A percentile compares a stretch with the other conserved stretches of the same genome.
Evolutionary conservation across 495 filamentous ascomycete species (phyloP).

Genomic region (Pyrenula aspistea): DNA sequence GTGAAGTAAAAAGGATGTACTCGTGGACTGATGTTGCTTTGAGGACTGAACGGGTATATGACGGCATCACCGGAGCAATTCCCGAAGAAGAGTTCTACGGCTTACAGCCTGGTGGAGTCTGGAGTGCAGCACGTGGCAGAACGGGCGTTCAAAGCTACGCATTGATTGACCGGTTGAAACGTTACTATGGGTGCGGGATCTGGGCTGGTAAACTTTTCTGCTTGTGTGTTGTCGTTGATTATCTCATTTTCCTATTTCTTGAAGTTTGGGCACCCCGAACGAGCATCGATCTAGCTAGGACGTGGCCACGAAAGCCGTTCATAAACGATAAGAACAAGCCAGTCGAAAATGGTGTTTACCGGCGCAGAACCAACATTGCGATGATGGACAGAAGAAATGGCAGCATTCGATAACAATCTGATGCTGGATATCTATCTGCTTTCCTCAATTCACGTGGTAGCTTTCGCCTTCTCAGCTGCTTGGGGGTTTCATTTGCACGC

Average conservation of each 20-base stretch:
- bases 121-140: constrained; percentile 60
- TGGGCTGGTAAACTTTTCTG: constrained; percentile 98
- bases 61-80: constrained; percentile 75
- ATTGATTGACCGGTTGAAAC: constrained; percentile 84
- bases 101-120: constrained; percentile 47
- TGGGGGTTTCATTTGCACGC: too few relatives aligned
- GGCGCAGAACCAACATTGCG: neutral
- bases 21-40: constrained; percentile 91
- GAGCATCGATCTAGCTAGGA: constrained; percentile 74
- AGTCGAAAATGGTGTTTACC: neutral
- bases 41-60: constrained; percentile 88
- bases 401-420: neutral
- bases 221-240: constrained; percentile 87
- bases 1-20: constrained; percentile 96
- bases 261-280: constrained; percentile 79
- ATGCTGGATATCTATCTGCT: too few relatives aligned
- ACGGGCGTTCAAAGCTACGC: constrained; percentile 72
- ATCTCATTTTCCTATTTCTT: constrained; percentile 72
- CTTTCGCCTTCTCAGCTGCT: too few relatives aligned
- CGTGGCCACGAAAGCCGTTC: constrained; percentile 71
- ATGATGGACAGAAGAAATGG: constrained; percentile 1
- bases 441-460: too few relatives aligned
- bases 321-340: constrained; percentile 6
- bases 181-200: constrained; percentile 98
- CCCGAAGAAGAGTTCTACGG: constrained; percentile 82